phyloP scores from a whole-genome alignment of 345 rosid species.

The Aquilaria yunnanensis region DNA sequence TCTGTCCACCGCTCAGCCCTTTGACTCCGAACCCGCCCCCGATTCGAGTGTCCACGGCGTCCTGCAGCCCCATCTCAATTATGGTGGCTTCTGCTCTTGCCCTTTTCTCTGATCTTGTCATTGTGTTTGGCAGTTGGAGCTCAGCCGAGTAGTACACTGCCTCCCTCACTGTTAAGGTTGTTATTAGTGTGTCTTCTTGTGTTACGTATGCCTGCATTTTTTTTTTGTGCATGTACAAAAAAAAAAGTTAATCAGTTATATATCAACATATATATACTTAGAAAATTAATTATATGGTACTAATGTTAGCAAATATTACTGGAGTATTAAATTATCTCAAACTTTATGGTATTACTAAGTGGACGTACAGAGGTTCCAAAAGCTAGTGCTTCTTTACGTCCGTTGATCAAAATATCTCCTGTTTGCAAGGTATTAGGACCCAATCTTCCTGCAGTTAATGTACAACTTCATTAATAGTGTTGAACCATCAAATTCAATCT shows the following conservation, averaged over 20 bases:
- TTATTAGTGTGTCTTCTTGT: constrained; percentile 37
- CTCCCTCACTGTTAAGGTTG: constrained; percentile 40
- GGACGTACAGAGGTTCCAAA: constrained; percentile 47
- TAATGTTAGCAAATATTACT: too few relatives aligned
- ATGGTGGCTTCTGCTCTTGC: constrained; percentile 46
- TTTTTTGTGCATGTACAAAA: background rate
- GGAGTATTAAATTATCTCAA: too few relatives aligned
- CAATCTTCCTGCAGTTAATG: constrained; percentile 34
- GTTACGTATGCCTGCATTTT: constrained; percentile 39
- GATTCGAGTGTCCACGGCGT: constrained; percentile 33
- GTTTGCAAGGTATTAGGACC: constrained; percentile 27
- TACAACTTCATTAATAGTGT: background rate
- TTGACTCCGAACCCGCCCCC: constrained; percentile 36
- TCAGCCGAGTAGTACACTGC: constrained; percentile 48
- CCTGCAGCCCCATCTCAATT: constrained; percentile 43
- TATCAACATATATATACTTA: background rate
- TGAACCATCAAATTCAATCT: too few relatives aligned
- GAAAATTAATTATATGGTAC: background rate
- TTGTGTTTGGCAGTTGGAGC: constrained; percentile 48
- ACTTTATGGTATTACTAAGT: too few relatives aligned
- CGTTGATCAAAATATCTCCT: constrained; percentile 49
- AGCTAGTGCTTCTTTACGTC: constrained; percentile 32
- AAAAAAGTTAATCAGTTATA: too few relatives aligned
- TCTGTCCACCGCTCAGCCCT: constrained; percentile 56
- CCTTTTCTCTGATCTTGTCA: constrained; percentile 33